Conservation (phyloP, 805 yeast species). For the Candida montana region DNA sequence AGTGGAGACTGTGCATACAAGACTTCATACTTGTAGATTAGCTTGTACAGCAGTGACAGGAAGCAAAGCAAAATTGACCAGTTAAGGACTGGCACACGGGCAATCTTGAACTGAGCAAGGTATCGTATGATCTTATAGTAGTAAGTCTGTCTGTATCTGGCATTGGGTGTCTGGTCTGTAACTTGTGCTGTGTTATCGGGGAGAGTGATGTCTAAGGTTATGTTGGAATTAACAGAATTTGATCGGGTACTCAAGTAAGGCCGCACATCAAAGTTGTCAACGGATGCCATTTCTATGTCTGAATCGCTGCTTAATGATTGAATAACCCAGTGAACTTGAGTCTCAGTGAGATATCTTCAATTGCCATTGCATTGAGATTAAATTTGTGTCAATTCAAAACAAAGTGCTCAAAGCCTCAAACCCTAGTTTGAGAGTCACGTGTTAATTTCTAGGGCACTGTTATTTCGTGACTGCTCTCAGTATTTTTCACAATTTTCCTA, state of each 20-base stretch:
- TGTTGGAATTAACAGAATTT: constrained; percentile 1
- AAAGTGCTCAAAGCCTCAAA: too few relatives aligned
- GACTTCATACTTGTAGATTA: constrained; percentile 53
- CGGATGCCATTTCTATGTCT: not conserved
- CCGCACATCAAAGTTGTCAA: not conserved
- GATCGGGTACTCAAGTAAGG: not conserved
- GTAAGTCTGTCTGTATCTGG: constrained; percentile 15
- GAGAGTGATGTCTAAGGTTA: constrained; percentile 1
- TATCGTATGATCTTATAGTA: constrained; percentile 17
- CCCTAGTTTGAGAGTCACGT: too few relatives aligned
- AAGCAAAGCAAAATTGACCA: constrained; percentile 45
- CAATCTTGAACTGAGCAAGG: constrained; percentile 29
- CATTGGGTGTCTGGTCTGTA: constrained; percentile 3
- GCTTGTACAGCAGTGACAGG: constrained; percentile 42
- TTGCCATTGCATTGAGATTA: too few relatives aligned
- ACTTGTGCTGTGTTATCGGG: constrained; percentile 1
- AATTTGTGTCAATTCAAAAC: too few relatives aligned
- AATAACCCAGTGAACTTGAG: too few relatives aligned
- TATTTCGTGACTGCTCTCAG: too few relatives aligned
- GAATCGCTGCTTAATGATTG: too few relatives aligned
- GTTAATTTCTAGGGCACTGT: too few relatives aligned
- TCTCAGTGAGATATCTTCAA: too few relatives aligned
- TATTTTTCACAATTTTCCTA: too few relatives aligned
- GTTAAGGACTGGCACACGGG: constrained; percentile 53
- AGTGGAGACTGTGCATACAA: constrained; percentile 62